Conservation (phyloP, 2,329 filamentous ascomycete genomes). For the Blastomyces parvus region DNA sequence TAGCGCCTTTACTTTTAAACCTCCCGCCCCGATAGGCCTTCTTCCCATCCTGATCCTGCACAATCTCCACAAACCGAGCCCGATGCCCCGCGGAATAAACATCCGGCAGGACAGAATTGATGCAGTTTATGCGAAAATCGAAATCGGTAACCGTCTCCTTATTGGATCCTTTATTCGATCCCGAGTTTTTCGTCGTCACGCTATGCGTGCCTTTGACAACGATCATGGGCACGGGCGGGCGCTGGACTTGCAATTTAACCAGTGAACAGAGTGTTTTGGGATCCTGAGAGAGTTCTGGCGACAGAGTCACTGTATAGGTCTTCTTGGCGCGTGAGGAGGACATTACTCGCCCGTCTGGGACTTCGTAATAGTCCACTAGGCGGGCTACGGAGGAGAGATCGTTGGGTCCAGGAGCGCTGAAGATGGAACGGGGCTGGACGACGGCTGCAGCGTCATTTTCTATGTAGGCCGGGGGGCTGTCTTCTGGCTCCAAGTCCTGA, state of each 20-base stretch:
- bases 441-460: constrained; percentile 6
- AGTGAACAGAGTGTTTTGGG: constrained; percentile 38
- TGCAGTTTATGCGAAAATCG: constrained; percentile 23
- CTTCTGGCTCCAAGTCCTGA: constrained; percentile 7
- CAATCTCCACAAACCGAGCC: constrained; percentile 12
- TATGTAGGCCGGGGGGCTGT: constrained; percentile 13
- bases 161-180: background rate
- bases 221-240: constrained; percentile 47
- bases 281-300: constrained; percentile 40
- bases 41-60: constrained; percentile 19
- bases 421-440: background rate
- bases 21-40: constrained; percentile 23
- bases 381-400: background rate
- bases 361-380: background rate
- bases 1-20: constrained; percentile 13
- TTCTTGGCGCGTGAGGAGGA: constrained; percentile 7
- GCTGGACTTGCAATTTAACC: constrained; percentile 36
- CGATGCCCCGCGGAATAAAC: background rate
- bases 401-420: background rate
- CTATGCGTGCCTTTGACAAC: constrained; percentile 47
- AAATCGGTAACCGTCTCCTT: constrained; percentile 24
- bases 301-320: constrained; percentile 26
- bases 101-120: constrained; percentile 17
- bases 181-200: constrained; percentile 28
- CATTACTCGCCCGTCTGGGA: constrained; percentile 9